Evolutionary conservation across 495 filamentous ascomycete genomes (phyloP), one percentile per base, ranked within the genome.

Genomic region (Xylona heveae): DNA sequence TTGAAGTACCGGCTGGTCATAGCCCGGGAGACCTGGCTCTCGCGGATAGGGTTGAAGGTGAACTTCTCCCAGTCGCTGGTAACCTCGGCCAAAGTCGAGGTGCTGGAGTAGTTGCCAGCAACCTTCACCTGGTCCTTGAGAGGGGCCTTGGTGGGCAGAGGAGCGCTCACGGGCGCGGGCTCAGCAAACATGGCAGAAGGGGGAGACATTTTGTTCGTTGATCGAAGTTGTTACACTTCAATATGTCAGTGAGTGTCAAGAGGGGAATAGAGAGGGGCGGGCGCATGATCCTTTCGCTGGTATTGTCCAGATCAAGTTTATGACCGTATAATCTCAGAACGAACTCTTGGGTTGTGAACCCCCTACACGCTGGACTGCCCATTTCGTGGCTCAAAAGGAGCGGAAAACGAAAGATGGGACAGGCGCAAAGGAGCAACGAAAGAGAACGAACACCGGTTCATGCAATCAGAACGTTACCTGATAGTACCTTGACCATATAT

Each of bases 261-360:
- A 28, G 37, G 47, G 38, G 48, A 47, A 57, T 52, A 55, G 47
- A 38, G 37, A 36, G 45, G 47, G 50, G 53, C 52, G 61, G 58
- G 60, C 67, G 75, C 77, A 83, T 83, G 78, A 80, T 85, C 76
- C 78, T 88, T 82, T 78, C 80, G 81, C 81, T 81, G 78, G 80
- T 75, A 85, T 88, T 91, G 83, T 81, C 80, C 78, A 80, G 80
- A 85, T 91, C 80, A 88, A 85, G 80, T 91, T 84, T 51, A 48
- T 58, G 57, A 72, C 81, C 79, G 81, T 91, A 74, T 88, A 66
- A 74, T 91, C 76, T 91, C 81, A 88, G 80, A 69, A 65, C 62
- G 59, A 66, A 58, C 51, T 53, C 56, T 25, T 8, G 23, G 8
- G 8, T 8, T 7, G 13, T 13, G 23, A 25, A 51, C 38, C 31